Base-by-base conservation (phyloP, 257 asterid species). In the Solanum sitiens region DNA sequence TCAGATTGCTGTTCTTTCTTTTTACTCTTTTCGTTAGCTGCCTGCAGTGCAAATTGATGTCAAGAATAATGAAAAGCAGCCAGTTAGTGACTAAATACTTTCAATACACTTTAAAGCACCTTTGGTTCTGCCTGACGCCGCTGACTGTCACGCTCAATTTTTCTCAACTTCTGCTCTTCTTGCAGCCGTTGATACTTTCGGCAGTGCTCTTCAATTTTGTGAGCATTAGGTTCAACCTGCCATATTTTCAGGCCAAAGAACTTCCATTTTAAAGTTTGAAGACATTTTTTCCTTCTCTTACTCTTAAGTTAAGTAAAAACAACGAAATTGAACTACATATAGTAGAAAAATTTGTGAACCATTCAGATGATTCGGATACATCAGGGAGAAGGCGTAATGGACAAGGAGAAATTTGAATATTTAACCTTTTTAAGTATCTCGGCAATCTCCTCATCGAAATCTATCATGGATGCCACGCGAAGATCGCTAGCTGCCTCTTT, bases 401-500 rank as follows among this genome's bases (percentile, higher is more conserved):
- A 33, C 73, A 71, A 73, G 27, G 53, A 21, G 30, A 32, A 68
- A 27, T 85, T 67, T 67, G 45, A 67, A 76, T 45, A 88, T 84
- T 65, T 85, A 86, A 94, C 98, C 93, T 93, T 95, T 89, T 92
- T 95, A 65, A 94, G 93, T 85, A 88, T 63, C 87, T 56, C 84
- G 20, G 88, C 90, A 67, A 94, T 94, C 91, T 96, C 98, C 89
- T 94, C 98, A 72, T 95, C 98, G 56, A 87, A 92, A 89, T 94
- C 98, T 89, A 96, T 86, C 14, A 87, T 95, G 20, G 98, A 93
- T 11, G 98, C 98, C 87, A 91, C 84, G 45, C 83, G 95, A 92
- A 96, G 94, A 91, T 95, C 98, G 33, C 90, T 87, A 83, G 94
- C 97, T 13, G 98, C 96, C 90, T 92, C 97, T 93, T 94, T 94